These are phyloP conservation scores for Chrysoporthe cubensis DNA, from an alignment of 2,329 filamentous ascomycete species.

Conservation along the genomic window DNA sequence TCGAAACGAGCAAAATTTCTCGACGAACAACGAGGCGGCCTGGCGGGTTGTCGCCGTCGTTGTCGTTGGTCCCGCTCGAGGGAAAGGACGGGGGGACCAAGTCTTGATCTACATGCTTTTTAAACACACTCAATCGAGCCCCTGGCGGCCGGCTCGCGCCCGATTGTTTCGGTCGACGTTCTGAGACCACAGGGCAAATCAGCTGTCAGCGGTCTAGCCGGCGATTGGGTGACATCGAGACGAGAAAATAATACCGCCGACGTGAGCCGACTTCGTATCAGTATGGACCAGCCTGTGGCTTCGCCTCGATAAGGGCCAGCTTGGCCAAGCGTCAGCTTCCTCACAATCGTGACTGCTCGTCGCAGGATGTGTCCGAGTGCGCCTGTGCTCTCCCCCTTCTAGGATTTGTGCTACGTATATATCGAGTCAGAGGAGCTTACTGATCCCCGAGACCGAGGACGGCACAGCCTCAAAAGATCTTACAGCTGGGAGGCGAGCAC, in stretches of 20 bases:
- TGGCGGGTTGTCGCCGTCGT: slow-evolving; percentile 2
- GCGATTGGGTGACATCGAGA: slow-evolving; percentile 1
- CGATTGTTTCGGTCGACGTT: background rate
- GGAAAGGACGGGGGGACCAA: background rate
- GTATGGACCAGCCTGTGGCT: background rate
- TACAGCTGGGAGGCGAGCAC: background rate
- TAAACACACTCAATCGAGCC: background rate
- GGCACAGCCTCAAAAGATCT: background rate
- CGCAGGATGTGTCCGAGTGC: background rate
- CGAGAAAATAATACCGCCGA: slow-evolving; percentile 7
- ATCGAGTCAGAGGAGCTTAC: background rate
- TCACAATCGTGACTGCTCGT: slow-evolving; percentile 5
- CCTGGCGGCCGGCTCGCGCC: background rate
- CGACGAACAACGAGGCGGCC: slow-evolving; percentile 4
- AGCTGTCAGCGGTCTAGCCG: background rate
- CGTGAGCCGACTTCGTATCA: slow-evolving; percentile 10
- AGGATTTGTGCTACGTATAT: background rate
- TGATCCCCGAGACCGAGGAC: background rate
- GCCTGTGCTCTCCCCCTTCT: background rate
- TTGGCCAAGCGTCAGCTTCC: background rate
- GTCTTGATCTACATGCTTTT: background rate
- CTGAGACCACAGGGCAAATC: background rate
- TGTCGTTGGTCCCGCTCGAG: background rate
- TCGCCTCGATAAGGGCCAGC: slow-evolving; percentile 8
- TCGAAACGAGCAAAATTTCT: slow-evolving; percentile 14